These are phyloP conservation scores for Candida awuae DNA, from an alignment of 805 yeast species.

Conservation along the genomic window DNA sequence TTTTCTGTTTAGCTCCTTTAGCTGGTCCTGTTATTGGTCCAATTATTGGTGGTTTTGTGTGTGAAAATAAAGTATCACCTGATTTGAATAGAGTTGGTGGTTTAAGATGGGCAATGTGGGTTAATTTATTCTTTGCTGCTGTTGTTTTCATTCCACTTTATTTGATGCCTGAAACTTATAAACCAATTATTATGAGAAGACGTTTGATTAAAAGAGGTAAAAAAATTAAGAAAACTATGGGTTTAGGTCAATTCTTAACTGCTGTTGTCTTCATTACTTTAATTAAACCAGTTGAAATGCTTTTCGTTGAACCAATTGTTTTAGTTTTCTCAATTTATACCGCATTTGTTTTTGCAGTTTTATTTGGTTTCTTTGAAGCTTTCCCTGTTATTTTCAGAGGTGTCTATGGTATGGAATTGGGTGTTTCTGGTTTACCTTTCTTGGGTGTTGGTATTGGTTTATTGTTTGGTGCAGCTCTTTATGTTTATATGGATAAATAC, in stretches of 20 bases:
- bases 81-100: slow-evolving; percentile 29
- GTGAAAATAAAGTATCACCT: slow-evolving; percentile 34
- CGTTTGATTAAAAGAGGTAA: slow-evolving; percentile 58
- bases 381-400: slow-evolving; percentile 68
- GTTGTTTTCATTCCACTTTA: slow-evolving; percentile 39
- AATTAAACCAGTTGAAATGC: slow-evolving; percentile 59
- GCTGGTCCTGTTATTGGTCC: slow-evolving; percentile 78
- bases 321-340: slow-evolving; percentile 59
- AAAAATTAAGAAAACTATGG: slow-evolving; percentile 33
- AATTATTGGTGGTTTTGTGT: slow-evolving; percentile 65
- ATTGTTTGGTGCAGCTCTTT: slow-evolving; percentile 44
- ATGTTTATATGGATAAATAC: slow-evolving; percentile 40
- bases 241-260: slow-evolving; percentile 33
- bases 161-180: slow-evolving; percentile 62
- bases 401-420: slow-evolving; percentile 48
- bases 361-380: slow-evolving; percentile 76
- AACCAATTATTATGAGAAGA: slow-evolving; percentile 50
- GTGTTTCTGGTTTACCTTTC: slow-evolving; percentile 62
- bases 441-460: slow-evolving; percentile 67
- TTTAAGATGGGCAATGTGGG: slow-evolving; percentile 70
- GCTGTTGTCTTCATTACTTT: slow-evolving; percentile 43
- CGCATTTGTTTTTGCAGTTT: slow-evolving; percentile 68
- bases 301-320: slow-evolving; percentile 68
- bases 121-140: slow-evolving; percentile 60
- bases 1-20: slow-evolving; percentile 74